Base-by-base conservation (phyloP, 148 eudicot species). In the Camellia granthamiana region DNA sequence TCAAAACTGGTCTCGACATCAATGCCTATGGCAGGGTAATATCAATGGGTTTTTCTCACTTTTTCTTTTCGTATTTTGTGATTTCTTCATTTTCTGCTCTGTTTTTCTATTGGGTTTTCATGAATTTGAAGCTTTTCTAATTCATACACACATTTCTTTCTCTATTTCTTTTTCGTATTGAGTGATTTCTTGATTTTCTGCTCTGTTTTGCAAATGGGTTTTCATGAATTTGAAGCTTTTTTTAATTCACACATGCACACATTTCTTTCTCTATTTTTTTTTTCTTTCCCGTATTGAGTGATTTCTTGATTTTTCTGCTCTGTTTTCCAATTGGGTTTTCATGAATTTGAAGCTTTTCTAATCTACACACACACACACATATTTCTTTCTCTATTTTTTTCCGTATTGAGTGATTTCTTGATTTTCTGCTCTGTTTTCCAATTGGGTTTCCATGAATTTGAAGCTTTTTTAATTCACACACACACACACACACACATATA, bases 1-100 rank as follows among this genome's bases (percentile, higher is more conserved):
- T 97, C 30, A 87, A 79, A 58, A 79, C 58, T 81, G 89, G 88
- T 61, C 85, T 85, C 58, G 94, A 93, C 77, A 78, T 38, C 77
- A 87, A 89, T 80, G 99, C 98, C 10, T 96, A 92, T 88, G 89
- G 91, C 82, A 90, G 98, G 92, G 99, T 96, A 87, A 62, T 30
- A 41, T 1, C 38, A 30, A 41, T 19, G 51, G 38, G 11, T 3
- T 51, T 67, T 52, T 55, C 7, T 47, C n/a, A 5, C 1, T 14
- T 0, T 55, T 0, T 0, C 21, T 8, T 18, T 1, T 4, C 41
- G 8, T 67, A 4, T 19, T 23, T 23, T 11, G 55, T 46, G 66
- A 38, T 69, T 75, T 62, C 9, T 79, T 19, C 46, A 15, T 18
- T 55, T 62, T 80, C 19, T 58, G 49, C 44, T 23, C 21, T 42